These are phyloP conservation scores for Diphasiastrum complanatum DNA, from an alignment of 83 land plant species.

Conservation along the genomic window DNA sequence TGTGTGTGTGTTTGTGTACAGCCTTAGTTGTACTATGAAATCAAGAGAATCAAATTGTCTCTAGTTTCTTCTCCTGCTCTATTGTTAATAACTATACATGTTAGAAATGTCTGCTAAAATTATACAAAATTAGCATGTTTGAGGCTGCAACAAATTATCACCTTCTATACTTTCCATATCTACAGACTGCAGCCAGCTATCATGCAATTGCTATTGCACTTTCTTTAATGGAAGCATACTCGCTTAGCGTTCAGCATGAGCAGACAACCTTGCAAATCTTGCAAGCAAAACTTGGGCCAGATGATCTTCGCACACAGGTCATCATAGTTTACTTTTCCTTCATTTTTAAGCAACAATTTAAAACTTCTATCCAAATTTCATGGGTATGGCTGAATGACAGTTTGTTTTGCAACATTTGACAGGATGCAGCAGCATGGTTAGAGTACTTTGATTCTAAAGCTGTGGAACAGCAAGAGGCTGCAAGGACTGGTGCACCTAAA, in stretches of 20 bases:
- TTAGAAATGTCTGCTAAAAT: not conserved
- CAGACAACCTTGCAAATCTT: slow-evolving; percentile 87
- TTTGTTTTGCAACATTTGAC: not conserved
- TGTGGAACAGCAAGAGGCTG: slow-evolving; percentile 89
- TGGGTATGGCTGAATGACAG: not conserved
- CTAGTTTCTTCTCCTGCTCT: too few species aligned
- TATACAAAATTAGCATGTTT: not conserved
- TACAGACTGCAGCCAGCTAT: slow-evolving; percentile 94
- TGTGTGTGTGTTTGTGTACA: not conserved
- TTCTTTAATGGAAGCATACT: slow-evolving; percentile 90
- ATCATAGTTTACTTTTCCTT: not conserved
- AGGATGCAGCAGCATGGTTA: slow-evolving; percentile 96
- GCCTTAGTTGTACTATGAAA: not conserved
- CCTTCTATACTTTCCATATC: not conserved
- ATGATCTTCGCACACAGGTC: slow-evolving; percentile 92
- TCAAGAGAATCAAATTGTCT: too few species aligned
- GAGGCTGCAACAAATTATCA: not conserved
- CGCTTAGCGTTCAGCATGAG: slow-evolving; percentile 89
- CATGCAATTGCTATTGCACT: slow-evolving; percentile 96
- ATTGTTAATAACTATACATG: too few species aligned
- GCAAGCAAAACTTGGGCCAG: slow-evolving; percentile 81
- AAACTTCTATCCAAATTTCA: not conserved
- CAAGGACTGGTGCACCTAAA: slow-evolving; percentile 70
- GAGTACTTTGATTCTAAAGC: slow-evolving; percentile 86
- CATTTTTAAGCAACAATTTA: not conserved